Evolutionary conservation across 352 stramenopile genomes (phyloP), one percentile per base, ranked within the genome.

Genomic region (Phytophthora syringae): DNA sequence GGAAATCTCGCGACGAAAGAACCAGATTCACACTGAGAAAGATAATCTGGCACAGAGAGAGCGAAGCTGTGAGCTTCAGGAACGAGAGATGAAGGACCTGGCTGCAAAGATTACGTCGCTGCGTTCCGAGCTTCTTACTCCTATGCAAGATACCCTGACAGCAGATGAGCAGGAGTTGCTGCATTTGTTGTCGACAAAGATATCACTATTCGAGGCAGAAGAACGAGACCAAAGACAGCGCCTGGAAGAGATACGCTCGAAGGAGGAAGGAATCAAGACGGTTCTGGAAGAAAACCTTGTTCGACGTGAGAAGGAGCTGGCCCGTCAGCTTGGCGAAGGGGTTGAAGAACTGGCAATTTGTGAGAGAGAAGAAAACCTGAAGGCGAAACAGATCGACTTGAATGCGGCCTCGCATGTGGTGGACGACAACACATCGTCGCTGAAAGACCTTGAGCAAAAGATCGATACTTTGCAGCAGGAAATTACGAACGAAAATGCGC

Each of bases 261-360:
- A 93, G 52, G 93, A 96, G 37, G 86, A 98, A 28, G 82, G 83
- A 12, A 80, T 98, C 16, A 80, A 97, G 59, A 94, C 90, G 16
- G 79, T 98, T 43, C 71, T 99, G 9, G 80, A 89, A 47, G 85
- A 98, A 62, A 98, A 99, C 68, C 76, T 99, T 22, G 64, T 97
- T 22, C 91, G 88, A 64, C 86, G 95, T 39, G 83, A 88, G 39
- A 84, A 76, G 45, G 88, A 96, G 60, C 61, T 96, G 28, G 61
- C 58, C 5, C 63, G 69, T 15, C 79, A 90, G 39, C 70, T 94
- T 48, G 83, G 76, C 16, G 72, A 89, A 68, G 82, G 82, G 27
- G 60, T 90, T 64, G 84, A 86, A 54, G 86, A 77, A 20, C 64
- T 92, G 48, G 77, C 47, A 16, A 70, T 77, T 18, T 76, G 78